Base-by-base conservation (phyloP, 495 filamentous ascomycete species). In the Penicillium atrosanguineum region DNA sequence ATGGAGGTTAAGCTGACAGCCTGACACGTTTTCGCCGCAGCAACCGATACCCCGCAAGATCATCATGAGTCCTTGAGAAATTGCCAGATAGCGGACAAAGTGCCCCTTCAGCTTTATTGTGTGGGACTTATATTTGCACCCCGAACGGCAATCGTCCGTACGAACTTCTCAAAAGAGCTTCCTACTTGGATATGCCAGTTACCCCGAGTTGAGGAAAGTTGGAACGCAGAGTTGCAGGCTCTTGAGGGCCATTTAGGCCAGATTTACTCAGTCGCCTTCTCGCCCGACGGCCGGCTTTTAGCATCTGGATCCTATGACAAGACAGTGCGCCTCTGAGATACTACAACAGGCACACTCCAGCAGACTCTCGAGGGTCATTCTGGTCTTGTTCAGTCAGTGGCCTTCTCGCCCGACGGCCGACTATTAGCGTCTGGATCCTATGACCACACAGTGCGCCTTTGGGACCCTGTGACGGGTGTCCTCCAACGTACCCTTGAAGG, bases 381-480 rank as follows among this genome's bases (percentile, higher is more conserved):
- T 3, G 34, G 7, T n/a, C n/a, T 37, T n/a, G 34, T 2, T 37
- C n/a, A 5, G 7, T 55, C 52, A 15, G 52, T 60, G 0, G 61
- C 52, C 4, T 70, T 71, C 63, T 61, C 62, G 28, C 52, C 58
- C 11, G 52, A 70, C 47, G 47, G 58, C 46, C 38, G 55, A 41
- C 39, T 61, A 21, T 15, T 75, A 4, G 61, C 52, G n/a, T 74
- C 70, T 9, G 56, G 48, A 15, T 69, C 61, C 31, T 1, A 16
- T n/a, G 61, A 74, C 46, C 53, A 55, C 3, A 75, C 69, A 18
- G 49, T 70, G 6, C 60, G 66, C 55, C 56, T 74, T 46, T 79
- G 74, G 73, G 60, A 70, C 25, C 6, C 21, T 2, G 42, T 21
- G 9, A 44, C 23, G 3, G 42, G 42, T 3, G 20, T 6, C 4